Evolutionary conservation across 495 filamentous ascomycete genomes (phyloP), one percentile per base, ranked within the genome.

Genomic region (Parathielavia hyrcaniae): DNA sequence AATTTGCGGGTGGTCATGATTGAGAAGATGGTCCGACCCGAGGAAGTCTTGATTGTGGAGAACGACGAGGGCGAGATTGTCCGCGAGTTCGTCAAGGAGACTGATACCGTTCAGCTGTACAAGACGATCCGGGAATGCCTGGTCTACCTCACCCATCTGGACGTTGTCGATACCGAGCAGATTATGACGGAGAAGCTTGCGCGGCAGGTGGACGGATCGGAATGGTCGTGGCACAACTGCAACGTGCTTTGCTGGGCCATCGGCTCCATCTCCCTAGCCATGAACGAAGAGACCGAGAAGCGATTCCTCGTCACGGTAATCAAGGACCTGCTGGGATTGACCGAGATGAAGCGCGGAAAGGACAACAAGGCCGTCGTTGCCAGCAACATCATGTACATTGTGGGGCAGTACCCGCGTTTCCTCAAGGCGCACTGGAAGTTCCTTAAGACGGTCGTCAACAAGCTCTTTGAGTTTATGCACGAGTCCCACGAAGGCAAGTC

Each of bases 331-430:
- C 85, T 98, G n/a, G 93, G 95, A 0, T 79, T 98, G 50, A 98
- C 93, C 0, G 93, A 98, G 73, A 95, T 96, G 89, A 97, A 98
- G 75, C 87, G 95, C 49, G 93, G 93, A 43, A 98, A 98, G 67
- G 93, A 98, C 74, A 98, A 98, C 79, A 98, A 98, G 70, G 93
- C 93, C 20, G 95, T 98, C 2, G 93, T 98, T 50, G 93, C 93
- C 62, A 96, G 91, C 75, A 98, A 98, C 73, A 98, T 98, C 72
- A 98, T 98, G 93, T 98, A 98, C 68, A 98, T 98, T 71, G 93
- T 98, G 56, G 93, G 93, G 36, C 93, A 98, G 69, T 98, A 98
- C 68, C 93, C 93, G 16, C 88, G 93, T 30, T 98, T 98, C 75
- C 75, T 98, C 64, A 98, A 98, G 72, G 93, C 93, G 0, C 93